A percentile compares a stretch with the other conserved stretches of the same genome.
These are phyloP conservation scores for Citrus sp. DNA, from an alignment of 345 rosid species.

Conservation along the genomic window DNA sequence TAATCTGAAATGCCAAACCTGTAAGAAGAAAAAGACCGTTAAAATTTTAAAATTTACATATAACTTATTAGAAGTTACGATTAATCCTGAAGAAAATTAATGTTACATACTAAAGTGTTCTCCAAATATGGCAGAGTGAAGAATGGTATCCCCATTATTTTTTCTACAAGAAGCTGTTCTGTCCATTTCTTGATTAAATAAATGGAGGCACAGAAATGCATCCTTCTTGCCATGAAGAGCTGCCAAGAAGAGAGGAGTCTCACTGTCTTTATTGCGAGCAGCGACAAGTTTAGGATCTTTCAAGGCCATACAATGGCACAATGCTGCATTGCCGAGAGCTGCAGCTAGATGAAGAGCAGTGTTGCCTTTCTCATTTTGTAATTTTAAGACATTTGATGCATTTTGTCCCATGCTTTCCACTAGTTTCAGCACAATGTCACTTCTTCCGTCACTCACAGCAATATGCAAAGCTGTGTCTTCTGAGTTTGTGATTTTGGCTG, in stretches of 20 bases:
- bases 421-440: constrained; percentile 12
- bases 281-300: constrained; percentile 3
- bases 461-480: constrained; percentile 44
- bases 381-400: background rate
- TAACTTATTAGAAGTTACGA: background rate
- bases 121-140: constrained; percentile 25
- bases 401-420: constrained; percentile 3
- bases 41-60: no score
- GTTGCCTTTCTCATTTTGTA: constrained; percentile 23
- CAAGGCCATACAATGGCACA: constrained; percentile 28
- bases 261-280: constrained; percentile 17
- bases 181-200: background rate
- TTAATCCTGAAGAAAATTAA: background rate
- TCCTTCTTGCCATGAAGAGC: constrained; percentile 2
- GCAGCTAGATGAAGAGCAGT: constrained; percentile 44
- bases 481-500: constrained; percentile 19
- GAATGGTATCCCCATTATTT: constrained; percentile 21
- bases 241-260: constrained; percentile 44
- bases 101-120: constrained; percentile 20
- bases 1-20: constrained; percentile 19
- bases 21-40: background rate
- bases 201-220: constrained; percentile 30
- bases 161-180: background rate
- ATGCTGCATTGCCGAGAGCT: constrained; percentile 22
- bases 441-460: constrained; percentile 26